Conservation (phyloP, 371 early-diverging fungal species). For the Lichtheimia hyalospora region DNA sequence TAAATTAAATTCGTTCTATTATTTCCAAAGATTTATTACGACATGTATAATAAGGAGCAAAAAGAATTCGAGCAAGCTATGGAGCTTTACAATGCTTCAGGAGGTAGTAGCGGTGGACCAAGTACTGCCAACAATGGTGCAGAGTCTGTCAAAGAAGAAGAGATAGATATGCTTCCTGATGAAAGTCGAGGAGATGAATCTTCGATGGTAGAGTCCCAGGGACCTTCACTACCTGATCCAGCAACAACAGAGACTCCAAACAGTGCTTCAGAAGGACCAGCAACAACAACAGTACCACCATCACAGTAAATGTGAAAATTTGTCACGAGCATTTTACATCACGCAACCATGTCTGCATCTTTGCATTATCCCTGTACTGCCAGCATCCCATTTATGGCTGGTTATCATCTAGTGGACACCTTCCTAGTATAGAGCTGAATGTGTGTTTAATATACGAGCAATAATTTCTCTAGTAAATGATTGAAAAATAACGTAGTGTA, state of each 20-base stretch:
- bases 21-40: conserved; percentile 35
- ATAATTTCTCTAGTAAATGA: background rate
- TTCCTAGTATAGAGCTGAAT: too few relatives aligned
- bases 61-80: conserved; percentile 42
- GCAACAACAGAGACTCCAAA: background rate
- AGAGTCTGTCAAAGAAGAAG: conserved; percentile 23
- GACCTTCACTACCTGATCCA: background rate
- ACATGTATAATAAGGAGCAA: conserved; percentile 43
- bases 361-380: too few relatives aligned
- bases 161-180: conserved; percentile 4
- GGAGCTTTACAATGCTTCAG: conserved; percentile 35
- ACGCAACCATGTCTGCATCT: too few relatives aligned
- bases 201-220: background rate
- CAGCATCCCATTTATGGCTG: too few relatives aligned
- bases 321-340: too few relatives aligned
- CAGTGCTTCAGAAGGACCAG: background rate
- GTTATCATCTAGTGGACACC: too few relatives aligned
- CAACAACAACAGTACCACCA: background rate
- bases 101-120: conserved; percentile 7
- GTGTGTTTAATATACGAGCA: background rate
- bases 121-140: background rate
- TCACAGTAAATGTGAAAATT: background rate
- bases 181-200: conserved; percentile 11
- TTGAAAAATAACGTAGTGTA: background rate
- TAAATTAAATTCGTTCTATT: background rate